A percentile compares a stretch with the other conserved stretches of the same genome.
Evolutionary conservation across 2,329 filamentous ascomycete genomes (phyloP).

Genomic region (Fusarium piperis): DNA sequence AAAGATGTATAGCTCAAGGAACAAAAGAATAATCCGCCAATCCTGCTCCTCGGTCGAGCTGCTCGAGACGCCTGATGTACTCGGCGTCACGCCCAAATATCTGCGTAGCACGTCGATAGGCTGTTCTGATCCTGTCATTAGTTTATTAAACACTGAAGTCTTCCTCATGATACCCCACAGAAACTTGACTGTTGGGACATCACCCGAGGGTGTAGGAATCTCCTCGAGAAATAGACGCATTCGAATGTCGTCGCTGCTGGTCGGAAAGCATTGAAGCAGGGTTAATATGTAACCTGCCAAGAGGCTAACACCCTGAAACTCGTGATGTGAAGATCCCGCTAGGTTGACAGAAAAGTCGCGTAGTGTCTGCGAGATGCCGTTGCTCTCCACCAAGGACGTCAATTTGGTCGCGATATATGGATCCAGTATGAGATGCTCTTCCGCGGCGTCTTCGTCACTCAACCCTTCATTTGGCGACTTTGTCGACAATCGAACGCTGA

Average conservation of each 20-base stretch:
- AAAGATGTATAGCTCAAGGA: constrained; percentile 94
- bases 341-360: constrained; percentile 47
- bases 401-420: constrained; percentile 73
- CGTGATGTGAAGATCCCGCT: constrained; percentile 43
- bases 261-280: constrained; percentile 85
- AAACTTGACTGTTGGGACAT: constrained; percentile 69
- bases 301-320: constrained; percentile 63
- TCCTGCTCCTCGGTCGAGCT: constrained; percentile 59
- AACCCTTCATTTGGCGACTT: constrained; percentile 16
- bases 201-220: constrained; percentile 58
- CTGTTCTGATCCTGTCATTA: constrained; percentile 44
- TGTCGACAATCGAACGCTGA: constrained; percentile 56
- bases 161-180: constrained; percentile 76
- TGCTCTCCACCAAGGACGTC: constrained; percentile 76
- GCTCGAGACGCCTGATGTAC: constrained; percentile 39
- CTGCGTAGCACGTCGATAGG: constrained; percentile 44
- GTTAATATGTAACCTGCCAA: constrained; percentile 89
- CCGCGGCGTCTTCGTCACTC: constrained; percentile 22
- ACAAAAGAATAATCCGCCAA: constrained; percentile 89
- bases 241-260: constrained; percentile 84
- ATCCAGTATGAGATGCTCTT: constrained; percentile 49
- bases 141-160: constrained; percentile 52
- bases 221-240: constrained; percentile 85
- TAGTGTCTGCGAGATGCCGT: constrained; percentile 69
- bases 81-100: constrained; percentile 46